Percentiles rank a stretch among this genome's conserved stretches.
Conservation (phyloP, 495 filamentous ascomycete species). For the Aspergillus nidulans region DNA sequence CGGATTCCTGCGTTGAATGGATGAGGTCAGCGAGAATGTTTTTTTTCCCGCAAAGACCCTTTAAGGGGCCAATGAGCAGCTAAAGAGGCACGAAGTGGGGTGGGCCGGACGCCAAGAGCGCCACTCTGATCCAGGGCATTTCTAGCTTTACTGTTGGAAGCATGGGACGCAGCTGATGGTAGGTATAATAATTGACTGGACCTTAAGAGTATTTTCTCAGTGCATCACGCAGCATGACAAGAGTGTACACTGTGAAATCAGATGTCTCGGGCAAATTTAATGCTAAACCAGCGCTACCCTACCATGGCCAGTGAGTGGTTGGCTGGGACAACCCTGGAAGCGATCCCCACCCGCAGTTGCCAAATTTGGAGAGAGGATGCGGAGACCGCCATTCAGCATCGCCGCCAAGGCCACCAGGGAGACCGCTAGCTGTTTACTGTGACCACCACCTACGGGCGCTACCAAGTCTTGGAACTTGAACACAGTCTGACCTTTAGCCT, state of each 20-base stretch:
- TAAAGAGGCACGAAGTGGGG: background rate
- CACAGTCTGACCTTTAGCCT: background rate
- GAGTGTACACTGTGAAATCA: background rate
- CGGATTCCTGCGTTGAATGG: background rate
- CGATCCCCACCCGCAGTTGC: slow-evolving; percentile 18
- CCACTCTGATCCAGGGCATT: slow-evolving; percentile 1
- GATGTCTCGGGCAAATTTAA: background rate
- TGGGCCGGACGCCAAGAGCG: slow-evolving; percentile 1
- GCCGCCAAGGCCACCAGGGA: slow-evolving; percentile 5
- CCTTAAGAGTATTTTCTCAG: background rate
- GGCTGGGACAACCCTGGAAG: slow-evolving; percentile 11
- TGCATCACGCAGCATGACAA: background rate
- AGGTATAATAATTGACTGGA: too few species aligned
- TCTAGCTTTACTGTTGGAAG: background rate
- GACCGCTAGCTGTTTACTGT: slow-evolving; percentile 2
- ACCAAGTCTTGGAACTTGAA: background rate
- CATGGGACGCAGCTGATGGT: background rate
- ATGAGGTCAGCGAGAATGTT: slow-evolving; percentile 8
- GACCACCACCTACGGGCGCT: background rate
- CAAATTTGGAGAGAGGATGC: slow-evolving; percentile 10
- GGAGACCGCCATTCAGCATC: background rate
- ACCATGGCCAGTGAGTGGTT: slow-evolving; percentile 6
- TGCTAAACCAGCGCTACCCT: background rate
- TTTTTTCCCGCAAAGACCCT: slow-evolving; percentile 1
- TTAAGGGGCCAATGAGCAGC: slow-evolving; percentile 2